Base-by-base conservation (phyloP, 2,329 filamentous ascomycete genomes). In the Whalleya microplaca region DNA sequence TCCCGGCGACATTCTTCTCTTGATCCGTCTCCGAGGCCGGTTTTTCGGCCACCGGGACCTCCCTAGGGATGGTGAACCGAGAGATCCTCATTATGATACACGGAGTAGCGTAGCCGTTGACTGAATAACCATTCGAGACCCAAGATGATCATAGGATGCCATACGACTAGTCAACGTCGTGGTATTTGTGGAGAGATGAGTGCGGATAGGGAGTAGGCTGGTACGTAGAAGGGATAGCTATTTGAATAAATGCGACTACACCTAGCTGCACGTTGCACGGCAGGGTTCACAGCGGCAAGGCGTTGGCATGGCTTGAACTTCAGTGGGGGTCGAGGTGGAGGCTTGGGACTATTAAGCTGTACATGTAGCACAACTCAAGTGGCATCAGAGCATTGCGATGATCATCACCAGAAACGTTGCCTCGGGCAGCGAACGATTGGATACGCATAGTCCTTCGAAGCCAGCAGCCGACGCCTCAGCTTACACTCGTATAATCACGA, bases 31-130 rank as follows among this genome's bases (percentile, higher is more conserved):
- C 53, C 41, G 37, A 45, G 45, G 19, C 18, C 9, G 48, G 29
- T 29, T 64, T 60, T 37, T 71, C 69, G 10, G 55, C 66, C 21
- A 71, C 66, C n/a, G 70, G 67, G 49, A 51, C 59, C 55, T 71
- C 67, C 27, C 49, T 40, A n/a, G 61, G 58, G 40, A 52, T 52
- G 27, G 54, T 21, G 53, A 58, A 58, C 41, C 55, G 51, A 44
- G 45, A 59, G 37, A 59, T 48, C 58, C 61, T 68, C 68, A 68
- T 68, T 41, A 45, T 63, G 61, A 50, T 29, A n/a, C 16, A 6
- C 41, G 29, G 44, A 51, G 48, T 44, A 46, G 41, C 18, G 16
- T n/a, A 37, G 29, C 14, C 21, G 23, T 43, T 7, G 27, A 21
- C 20, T 8, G 27, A 53, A 42, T 23, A 29, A 45, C 32, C 14